These are phyloP conservation scores for Passiflora organensis DNA, from an alignment of 345 rosid species.

Conservation along the genomic window DNA sequence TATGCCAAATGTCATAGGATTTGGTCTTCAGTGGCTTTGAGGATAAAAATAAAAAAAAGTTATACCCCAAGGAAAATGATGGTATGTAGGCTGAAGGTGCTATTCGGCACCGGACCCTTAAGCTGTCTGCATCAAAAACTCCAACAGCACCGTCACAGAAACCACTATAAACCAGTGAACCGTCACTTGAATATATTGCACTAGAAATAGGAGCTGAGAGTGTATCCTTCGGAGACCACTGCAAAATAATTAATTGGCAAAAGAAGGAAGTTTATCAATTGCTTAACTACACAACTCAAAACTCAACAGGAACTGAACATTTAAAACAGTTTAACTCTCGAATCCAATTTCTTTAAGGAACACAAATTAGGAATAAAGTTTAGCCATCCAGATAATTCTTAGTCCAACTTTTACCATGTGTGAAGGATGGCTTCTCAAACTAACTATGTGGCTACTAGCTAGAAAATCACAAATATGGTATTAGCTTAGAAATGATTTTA, in stretches of 20 bases:
- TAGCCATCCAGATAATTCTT: too few species aligned
- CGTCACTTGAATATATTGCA: conserved; percentile 49
- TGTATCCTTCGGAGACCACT: conserved; percentile 51
- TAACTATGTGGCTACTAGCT: too few species aligned
- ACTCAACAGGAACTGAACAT: too few species aligned
- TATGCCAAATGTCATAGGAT: too few species aligned
- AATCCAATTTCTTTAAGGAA: too few species aligned
- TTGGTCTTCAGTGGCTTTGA: neutral
- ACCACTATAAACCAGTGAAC: conserved; percentile 35
- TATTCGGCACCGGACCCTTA: conserved; percentile 43
- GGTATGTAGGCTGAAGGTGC: conserved; percentile 46
- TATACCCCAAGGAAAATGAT: conserved; percentile 26
- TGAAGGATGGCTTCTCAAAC: too few species aligned
- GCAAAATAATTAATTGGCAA: conserved; percentile 7
- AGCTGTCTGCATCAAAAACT: conserved; percentile 46
- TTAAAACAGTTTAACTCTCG: too few species aligned
- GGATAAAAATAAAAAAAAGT: neutral
- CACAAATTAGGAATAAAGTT: too few species aligned
- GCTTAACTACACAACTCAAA: too few species aligned
- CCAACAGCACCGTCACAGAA: conserved; percentile 51
- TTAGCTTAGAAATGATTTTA: too few species aligned
- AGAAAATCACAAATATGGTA: too few species aligned
- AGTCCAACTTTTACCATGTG: too few species aligned
- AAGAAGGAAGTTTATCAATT: neutral
- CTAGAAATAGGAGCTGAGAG: conserved; percentile 43